Base-by-base conservation (phyloP, 176 grass and related monocot genomes). In the Oryza australiensis region DNA sequence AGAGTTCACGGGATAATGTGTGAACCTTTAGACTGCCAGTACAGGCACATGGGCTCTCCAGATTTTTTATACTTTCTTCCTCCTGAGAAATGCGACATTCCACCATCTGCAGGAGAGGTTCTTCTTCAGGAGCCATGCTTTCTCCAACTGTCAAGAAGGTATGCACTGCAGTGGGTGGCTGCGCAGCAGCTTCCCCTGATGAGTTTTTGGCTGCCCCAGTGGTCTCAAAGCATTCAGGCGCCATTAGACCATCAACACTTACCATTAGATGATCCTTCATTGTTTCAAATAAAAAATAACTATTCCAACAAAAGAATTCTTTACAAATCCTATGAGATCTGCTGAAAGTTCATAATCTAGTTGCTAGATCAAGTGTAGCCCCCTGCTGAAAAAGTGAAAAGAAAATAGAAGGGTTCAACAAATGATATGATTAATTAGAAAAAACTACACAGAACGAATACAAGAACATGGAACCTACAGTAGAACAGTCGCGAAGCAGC, bases 61-160 rank as follows among this genome's bases (percentile, higher is more conserved):
- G 87, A 79, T 94, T 97, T 76, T 91, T 91, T 7, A 90, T 88
- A 45, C 57, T 83, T 74, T 94, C 94, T 74, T 97, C 91, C 41
- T 97, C 94, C 80, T 97, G 91, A 65, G 91, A 97, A 86, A 97
- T 97, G 72, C 94, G 94, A 77, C 94, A 97, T 66, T 97, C 94
- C 18, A 68, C 78, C 59, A 87, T 86, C 28, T 89, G 85, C 63
- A 97, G 83, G 77, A 97, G 94, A 67, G 91, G 89, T 78, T 91
- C 86, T 78, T 91, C 88, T 86, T 97, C 91, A 68, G 66, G 75
- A 82, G 55, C 74, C 80, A 85, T 79, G 26, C 75, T 74, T 70
- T 90, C 75, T 55, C 75, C 77, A 62, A 88, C 30, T 41, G 67
- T 45, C 28, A 82, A 64, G 82, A 70, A 53, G 66, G 82, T 24